Evolutionary conservation across 345 rosid genomes (phyloP).

Genomic region (Microcos paniculata): DNA sequence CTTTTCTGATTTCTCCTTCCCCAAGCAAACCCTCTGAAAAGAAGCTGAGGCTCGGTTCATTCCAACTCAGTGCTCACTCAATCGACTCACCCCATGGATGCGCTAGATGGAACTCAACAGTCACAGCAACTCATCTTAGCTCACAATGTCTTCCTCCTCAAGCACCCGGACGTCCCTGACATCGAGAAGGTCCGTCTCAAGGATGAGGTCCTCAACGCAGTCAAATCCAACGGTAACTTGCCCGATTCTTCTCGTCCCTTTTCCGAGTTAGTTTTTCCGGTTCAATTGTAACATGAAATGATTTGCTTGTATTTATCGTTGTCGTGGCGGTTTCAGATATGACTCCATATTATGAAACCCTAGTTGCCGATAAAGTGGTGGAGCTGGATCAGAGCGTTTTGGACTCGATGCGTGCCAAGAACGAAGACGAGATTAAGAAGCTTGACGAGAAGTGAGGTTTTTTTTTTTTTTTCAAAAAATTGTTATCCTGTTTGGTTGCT

Average conservation of each 20-base stretch:
- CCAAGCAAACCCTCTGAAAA: conserved; percentile 3
- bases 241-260: conserved; percentile 3
- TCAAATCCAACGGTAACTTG: conserved; percentile 66
- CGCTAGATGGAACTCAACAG: conserved; percentile 78
- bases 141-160: conserved; percentile 76
- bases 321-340: conserved; percentile 50
- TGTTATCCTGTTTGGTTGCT: neutral
- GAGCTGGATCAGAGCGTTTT: conserved; percentile 68
- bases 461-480: neutral
- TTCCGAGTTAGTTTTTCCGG: neutral
- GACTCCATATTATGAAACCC: conserved; percentile 84
- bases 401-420: conserved; percentile 64
- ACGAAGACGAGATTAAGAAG: conserved; percentile 78
- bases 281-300: conserved; percentile 6
- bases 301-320: neutral
- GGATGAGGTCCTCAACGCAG: conserved; percentile 72
- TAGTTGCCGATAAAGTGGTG: conserved; percentile 59
- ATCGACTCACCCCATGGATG: conserved; percentile 59
- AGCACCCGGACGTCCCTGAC: conserved; percentile 75
- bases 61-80: neutral
- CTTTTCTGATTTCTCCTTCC: conserved; percentile 1
- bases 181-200: conserved; percentile 90
- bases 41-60: neutral
- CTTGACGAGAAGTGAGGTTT: conserved; percentile 84
- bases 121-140: conserved; percentile 86